A percentile compares a stretch with the other conserved stretches of the same genome.
Evolutionary conservation across 441 rosid genomes (phyloP).

Genomic region (Macaranga tanarius): DNA sequence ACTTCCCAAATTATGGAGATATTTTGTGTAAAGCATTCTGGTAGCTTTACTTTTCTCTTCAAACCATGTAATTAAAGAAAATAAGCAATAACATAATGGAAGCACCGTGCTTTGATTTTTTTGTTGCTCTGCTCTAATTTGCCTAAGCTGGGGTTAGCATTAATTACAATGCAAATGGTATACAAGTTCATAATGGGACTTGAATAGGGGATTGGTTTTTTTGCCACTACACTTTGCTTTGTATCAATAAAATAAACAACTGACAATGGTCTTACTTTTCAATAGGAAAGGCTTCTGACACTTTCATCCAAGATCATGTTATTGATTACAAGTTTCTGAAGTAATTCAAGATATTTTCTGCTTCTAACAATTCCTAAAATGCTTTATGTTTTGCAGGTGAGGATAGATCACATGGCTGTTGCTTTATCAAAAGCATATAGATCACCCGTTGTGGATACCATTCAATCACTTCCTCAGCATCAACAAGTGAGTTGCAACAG

Average conservation of each 20-base stretch:
- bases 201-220: not conserved
- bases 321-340: not conserved
- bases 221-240: not conserved
- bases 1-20: not conserved
- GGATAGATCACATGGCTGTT: constrained; percentile 79
- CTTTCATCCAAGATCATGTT: not conserved
- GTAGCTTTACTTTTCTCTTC: not conserved
- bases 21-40: not conserved
- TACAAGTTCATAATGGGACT: not conserved
- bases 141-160: not conserved
- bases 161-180: not conserved
- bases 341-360: not conserved
- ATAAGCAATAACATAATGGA: not conserved
- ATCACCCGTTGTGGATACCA: constrained; percentile 77
- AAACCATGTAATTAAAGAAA: not conserved
- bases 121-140: not conserved
- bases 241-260: not conserved
- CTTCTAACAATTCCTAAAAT: not conserved
- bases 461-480: constrained; percentile 93
- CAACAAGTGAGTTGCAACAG: constrained; percentile 65
- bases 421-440: constrained; percentile 79
- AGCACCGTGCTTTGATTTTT: not conserved
- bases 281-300: not conserved
- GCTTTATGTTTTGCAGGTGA: constrained; percentile 46
- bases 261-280: no score